phyloP scores from a whole-genome alignment of 1,284 basidiomycete species.

The Pseudozyma thailandica region DNA sequence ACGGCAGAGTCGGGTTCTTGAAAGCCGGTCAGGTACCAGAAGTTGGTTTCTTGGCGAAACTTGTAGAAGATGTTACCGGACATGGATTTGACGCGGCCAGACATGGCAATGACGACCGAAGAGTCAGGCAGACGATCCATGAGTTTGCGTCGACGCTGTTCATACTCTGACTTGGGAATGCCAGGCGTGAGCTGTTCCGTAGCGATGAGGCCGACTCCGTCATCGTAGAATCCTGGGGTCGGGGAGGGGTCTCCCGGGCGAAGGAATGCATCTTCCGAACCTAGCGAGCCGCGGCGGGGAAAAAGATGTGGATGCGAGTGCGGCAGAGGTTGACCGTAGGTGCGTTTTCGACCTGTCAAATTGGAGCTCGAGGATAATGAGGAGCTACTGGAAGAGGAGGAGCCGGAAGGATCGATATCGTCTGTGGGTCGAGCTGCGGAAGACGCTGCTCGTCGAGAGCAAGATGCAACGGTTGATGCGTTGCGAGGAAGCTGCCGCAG shows the following conservation, averaged over 20 bases:
- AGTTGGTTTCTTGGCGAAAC: conserved; percentile 77
- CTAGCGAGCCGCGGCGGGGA: conserved; percentile 65
- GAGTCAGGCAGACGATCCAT: conserved; percentile 82
- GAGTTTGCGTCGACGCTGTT: conserved; percentile 77
- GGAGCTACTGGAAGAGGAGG: conserved; percentile 5
- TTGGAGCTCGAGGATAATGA: conserved; percentile 19
- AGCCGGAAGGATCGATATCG: conserved; percentile 18
- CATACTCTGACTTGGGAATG: conserved; percentile 84
- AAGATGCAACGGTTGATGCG: background rate
- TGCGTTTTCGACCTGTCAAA: conserved; percentile 10
- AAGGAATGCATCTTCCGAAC: conserved; percentile 44
- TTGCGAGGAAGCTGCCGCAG: conserved; percentile 21
- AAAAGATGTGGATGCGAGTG: conserved; percentile 82
- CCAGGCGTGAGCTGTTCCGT: conserved; percentile 82
- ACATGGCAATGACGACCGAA: conserved; percentile 81
- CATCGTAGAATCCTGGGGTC: conserved; percentile 16
- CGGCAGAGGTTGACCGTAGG: conserved; percentile 78
- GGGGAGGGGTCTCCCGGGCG: conserved; percentile 19
- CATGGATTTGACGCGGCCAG: conserved; percentile 86
- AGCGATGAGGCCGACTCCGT: conserved; percentile 45
- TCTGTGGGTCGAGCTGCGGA: conserved; percentile 43
- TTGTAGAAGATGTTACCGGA: conserved; percentile 71
- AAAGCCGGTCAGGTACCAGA: conserved; percentile 75
- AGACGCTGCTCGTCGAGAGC: conserved; percentile 27
- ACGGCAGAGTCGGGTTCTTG: conserved; percentile 91